These are phyloP conservation scores for Allium cepa DNA, from an alignment of 106 monocot genomes.

Conservation along the genomic window DNA sequence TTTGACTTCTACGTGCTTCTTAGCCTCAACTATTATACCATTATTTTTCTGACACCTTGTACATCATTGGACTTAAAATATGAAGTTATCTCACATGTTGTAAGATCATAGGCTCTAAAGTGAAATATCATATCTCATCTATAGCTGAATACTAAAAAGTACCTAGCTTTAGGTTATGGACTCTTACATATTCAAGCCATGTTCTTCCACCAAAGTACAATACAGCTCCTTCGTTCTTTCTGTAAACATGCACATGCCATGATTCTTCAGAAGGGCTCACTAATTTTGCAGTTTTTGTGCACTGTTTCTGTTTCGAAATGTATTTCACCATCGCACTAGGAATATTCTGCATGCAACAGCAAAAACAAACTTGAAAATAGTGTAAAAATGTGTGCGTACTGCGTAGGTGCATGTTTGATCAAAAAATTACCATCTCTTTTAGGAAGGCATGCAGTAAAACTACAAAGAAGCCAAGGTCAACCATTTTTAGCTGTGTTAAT, in stretches of 20 bases:
- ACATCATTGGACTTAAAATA: too few species aligned
- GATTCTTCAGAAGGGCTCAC: neutral
- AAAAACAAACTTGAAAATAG: too few species aligned
- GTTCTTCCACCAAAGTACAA: neutral
- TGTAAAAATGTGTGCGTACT: too few species aligned
- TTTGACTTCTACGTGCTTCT: too few species aligned
- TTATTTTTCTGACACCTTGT: too few species aligned
- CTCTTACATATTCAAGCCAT: neutral
- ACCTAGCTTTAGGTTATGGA: neutral
- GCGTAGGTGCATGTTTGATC: too few species aligned
- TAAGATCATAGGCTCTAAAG: constrained; percentile 3
- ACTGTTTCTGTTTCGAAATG: neutral
- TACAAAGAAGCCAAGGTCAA: too few species aligned
- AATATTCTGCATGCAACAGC: neutral
- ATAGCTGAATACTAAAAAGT: constrained; percentile 5
- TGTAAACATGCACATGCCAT: neutral
- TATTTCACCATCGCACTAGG: neutral
- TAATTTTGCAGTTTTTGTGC: neutral
- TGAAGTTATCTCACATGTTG: neutral
- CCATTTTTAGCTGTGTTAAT: too few species aligned
- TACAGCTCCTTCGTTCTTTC: neutral
- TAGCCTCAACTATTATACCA: too few species aligned
- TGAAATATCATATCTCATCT: constrained; percentile 3
- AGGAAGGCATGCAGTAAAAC: too few species aligned
- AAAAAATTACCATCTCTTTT: too few species aligned